Conservation (phyloP, 495 filamentous ascomycete species). For the Penicillium pulvis region DNA sequence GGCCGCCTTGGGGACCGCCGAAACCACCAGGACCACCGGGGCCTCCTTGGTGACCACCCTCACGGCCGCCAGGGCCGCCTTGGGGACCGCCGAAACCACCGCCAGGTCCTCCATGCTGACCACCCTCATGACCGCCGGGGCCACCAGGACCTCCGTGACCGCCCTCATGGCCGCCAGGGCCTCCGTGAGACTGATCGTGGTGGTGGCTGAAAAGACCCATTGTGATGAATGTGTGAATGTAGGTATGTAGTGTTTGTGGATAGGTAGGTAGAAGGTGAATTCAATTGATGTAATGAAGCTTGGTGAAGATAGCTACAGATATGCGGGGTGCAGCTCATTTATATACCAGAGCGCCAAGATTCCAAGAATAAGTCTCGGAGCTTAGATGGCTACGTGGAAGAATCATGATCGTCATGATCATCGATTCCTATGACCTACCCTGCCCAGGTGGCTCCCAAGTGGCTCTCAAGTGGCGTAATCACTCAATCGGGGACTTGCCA, state of each 20-base stretch:
- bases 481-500: background rate
- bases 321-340: background rate
- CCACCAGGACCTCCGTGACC: constrained; percentile 9
- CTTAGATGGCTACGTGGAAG: background rate
- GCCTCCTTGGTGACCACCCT: constrained; percentile 8
- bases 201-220: constrained; percentile 23
- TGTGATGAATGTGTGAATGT: constrained; percentile 4
- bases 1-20: constrained; percentile 8
- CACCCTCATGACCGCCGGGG: constrained; percentile 1
- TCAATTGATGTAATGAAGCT: constrained; percentile 1
- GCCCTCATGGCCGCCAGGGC: constrained; percentile 6
- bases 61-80: background rate
- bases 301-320: background rate
- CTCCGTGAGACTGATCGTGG: constrained; percentile 3
- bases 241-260: background rate
- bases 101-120: constrained; percentile 7
- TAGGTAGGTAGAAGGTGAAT: constrained; percentile 1
- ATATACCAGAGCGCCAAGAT: constrained; percentile 2
- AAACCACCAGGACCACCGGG: constrained; percentile 6
- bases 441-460: background rate
- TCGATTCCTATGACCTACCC: background rate
- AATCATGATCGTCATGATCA: constrained; percentile 1
- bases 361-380: background rate
- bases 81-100: constrained; percentile 2
- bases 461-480: background rate